These are phyloP conservation scores for Moesziomyces sp. DNA, from an alignment of 1,284 basidiomycete species.

Conservation along the genomic window DNA sequence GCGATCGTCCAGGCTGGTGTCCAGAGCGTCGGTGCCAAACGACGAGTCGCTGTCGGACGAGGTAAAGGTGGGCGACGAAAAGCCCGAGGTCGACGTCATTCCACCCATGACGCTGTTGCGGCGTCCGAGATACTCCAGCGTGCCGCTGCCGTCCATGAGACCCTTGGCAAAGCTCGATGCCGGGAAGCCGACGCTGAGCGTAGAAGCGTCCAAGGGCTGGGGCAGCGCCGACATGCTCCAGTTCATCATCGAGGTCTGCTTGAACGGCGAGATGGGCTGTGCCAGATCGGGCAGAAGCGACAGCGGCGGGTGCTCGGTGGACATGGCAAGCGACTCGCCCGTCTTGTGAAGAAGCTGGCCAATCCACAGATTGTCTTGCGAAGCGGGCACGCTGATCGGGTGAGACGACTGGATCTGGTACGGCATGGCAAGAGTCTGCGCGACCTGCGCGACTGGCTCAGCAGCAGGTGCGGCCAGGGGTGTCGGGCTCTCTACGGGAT, in stretches of 20 bases:
- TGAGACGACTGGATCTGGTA: constrained; percentile 38
- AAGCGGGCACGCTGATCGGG: constrained; percentile 16
- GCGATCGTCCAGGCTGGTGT: constrained; percentile 19
- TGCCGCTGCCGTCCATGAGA: constrained; percentile 17
- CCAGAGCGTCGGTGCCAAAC: constrained; percentile 30
- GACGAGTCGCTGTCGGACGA: constrained; percentile 39
- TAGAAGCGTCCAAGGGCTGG: constrained; percentile 18
- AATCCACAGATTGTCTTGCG: constrained; percentile 32
- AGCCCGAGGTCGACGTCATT: constrained; percentile 16
- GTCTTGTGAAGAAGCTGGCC: constrained; percentile 41
- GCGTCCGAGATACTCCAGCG: constrained; percentile 20
- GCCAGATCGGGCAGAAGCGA: constrained; percentile 18
- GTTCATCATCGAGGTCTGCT: constrained; percentile 41
- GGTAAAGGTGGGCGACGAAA: constrained; percentile 36
- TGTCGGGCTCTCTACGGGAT: constrained; percentile 15
- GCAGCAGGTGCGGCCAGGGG: constrained; percentile 3
- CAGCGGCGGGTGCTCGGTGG: constrained; percentile 13
- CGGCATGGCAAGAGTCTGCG: constrained; percentile 17
- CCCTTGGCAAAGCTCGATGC: constrained; percentile 5
- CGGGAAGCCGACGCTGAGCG: constrained; percentile 17
- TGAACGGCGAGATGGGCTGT: constrained; percentile 43
- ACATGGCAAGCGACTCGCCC: constrained; percentile 8
- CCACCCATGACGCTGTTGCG: constrained; percentile 11
- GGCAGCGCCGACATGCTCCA: constrained; percentile 30
- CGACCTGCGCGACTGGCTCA: constrained; percentile 13